phyloP scores from a whole-genome alignment of 305 asterid genomes.

The Nicotiana rustica region DNA sequence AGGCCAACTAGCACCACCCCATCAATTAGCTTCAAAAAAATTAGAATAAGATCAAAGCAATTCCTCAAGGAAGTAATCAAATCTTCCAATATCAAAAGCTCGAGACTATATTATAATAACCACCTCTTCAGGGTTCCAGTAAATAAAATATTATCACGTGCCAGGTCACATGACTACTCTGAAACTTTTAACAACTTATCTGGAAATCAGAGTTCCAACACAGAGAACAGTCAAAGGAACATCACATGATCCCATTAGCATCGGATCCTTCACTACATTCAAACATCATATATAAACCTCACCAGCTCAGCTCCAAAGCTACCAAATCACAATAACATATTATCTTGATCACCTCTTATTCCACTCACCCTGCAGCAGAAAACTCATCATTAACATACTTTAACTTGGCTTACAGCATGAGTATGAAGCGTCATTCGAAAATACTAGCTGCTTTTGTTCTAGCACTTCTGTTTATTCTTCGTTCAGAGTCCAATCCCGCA shows the following conservation, averaged over 20 bases:
- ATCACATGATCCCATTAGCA: conserved; percentile 67
- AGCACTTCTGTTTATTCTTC: conserved; percentile 53
- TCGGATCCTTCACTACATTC: conserved; percentile 53
- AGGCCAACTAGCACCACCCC: conserved; percentile 17
- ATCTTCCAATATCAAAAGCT: conserved; percentile 15
- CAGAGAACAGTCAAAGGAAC: conserved; percentile 57
- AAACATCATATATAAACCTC: conserved; percentile 34
- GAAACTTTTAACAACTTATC: conserved; percentile 53
- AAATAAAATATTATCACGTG: conserved; percentile 62
- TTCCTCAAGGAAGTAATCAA: conserved; percentile 20
- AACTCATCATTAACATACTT: conserved; percentile 9
- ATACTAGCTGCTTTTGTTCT: conserved; percentile 44
- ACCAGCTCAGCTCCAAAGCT: conserved; percentile 36
- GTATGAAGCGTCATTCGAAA: conserved; percentile 48
- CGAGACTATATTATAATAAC: conserved; percentile 35
- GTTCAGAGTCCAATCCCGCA: conserved; percentile 42
- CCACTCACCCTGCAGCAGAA: neutral
- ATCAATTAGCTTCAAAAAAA: conserved; percentile 28
- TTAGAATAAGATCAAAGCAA: conserved; percentile 41
- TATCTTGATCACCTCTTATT: neutral
- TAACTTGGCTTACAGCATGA: conserved; percentile 24
- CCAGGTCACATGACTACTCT: conserved; percentile 58
- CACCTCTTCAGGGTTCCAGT: conserved; percentile 34
- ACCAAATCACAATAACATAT: conserved; percentile 40
- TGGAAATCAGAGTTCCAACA: conserved; percentile 59